A percentile compares a stretch with the other conserved stretches of the same genome.
Evolutionary conservation across 345 rosid species (phyloP).

Genomic region (Pugionium dolabratum): DNA sequence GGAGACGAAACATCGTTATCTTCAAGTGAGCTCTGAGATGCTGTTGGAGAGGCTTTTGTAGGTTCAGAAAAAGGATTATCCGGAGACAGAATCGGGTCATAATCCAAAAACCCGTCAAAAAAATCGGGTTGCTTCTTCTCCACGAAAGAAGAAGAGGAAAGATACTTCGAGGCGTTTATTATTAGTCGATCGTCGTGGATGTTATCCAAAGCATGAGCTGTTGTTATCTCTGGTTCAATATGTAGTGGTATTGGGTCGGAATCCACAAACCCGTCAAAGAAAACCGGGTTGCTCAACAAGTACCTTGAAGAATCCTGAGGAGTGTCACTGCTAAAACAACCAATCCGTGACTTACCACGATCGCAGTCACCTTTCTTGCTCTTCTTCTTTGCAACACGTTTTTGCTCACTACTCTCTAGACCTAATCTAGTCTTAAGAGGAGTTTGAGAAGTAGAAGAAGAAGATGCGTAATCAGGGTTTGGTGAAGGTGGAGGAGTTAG

Average conservation of each 20-base stretch:
- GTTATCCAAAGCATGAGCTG: constrained; percentile 4
- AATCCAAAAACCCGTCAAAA: constrained; percentile 54
- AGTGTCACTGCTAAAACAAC: constrained; percentile 37
- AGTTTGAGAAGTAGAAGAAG: constrained; percentile 46
- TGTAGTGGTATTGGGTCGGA: constrained; percentile 36
- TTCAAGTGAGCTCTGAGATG: constrained; percentile 33
- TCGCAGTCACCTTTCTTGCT: constrained; percentile 41
- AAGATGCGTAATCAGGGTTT: constrained; percentile 37
- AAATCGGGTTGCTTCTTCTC: constrained; percentile 48
- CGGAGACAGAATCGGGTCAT: constrained; percentile 54
- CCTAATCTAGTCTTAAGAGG: constrained; percentile 49
- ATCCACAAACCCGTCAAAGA: constrained; percentile 43
- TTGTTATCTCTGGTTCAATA: constrained; percentile 39
- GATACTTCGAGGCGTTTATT: constrained; percentile 56
- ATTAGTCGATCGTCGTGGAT: constrained; percentile 27
- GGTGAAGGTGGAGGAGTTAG: constrained; percentile 47
- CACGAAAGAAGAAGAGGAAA: constrained; percentile 43
- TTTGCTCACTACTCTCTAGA: constrained; percentile 39
- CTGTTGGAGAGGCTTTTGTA: constrained; percentile 41
- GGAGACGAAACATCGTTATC: constrained; percentile 38
- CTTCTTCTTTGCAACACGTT: constrained; percentile 29
- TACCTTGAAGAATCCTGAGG: constrained; percentile 42
- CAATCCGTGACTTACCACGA: constrained; percentile 28
- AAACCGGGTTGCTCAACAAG: constrained; percentile 39
- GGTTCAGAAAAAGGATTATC: constrained; percentile 43